A percentile compares a stretch with the other conserved stretches of the same genome.
phyloP scores from a whole-genome alignment of 768 basidiomycete species.

The Hericium coralloides region DNA sequence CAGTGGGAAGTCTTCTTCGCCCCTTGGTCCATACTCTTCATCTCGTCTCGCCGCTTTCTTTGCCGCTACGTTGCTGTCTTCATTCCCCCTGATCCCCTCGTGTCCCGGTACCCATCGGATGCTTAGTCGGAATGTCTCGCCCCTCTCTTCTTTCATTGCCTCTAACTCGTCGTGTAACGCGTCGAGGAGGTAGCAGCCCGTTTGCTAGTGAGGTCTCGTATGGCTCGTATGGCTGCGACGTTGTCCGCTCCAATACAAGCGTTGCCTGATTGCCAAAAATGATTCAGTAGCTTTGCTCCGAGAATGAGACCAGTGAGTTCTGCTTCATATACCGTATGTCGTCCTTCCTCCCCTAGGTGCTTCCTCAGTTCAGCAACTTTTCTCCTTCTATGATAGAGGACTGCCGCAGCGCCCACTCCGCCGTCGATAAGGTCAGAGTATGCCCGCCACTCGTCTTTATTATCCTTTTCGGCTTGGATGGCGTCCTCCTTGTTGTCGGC shows the following conservation, averaged over 20 bases:
- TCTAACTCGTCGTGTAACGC: too few relatives aligned
- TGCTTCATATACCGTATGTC: neutral
- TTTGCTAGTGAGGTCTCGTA: neutral
- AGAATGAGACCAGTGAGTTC: neutral
- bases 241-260: neutral
- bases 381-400: neutral
- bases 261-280: neutral
- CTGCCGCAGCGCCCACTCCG: conserved; percentile 14
- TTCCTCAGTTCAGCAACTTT: neutral
- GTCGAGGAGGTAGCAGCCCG: neutral
- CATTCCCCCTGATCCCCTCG: neutral
- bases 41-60: too few relatives aligned
- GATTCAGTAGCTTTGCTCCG: neutral
- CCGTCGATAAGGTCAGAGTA: conserved; percentile 13
- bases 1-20: too few relatives aligned
- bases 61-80: neutral
- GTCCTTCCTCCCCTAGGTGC: neutral
- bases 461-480: neutral
- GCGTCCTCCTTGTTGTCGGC: neutral
- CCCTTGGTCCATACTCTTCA: too few relatives aligned
- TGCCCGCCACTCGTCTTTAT: neutral
- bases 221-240: neutral
- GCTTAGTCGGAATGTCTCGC: neutral
- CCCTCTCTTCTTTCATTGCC: too few relatives aligned
- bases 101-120: neutral